Conservation (phyloP, 2,329 filamentous ascomycete species). For the Talaromyces sp. region DNA sequence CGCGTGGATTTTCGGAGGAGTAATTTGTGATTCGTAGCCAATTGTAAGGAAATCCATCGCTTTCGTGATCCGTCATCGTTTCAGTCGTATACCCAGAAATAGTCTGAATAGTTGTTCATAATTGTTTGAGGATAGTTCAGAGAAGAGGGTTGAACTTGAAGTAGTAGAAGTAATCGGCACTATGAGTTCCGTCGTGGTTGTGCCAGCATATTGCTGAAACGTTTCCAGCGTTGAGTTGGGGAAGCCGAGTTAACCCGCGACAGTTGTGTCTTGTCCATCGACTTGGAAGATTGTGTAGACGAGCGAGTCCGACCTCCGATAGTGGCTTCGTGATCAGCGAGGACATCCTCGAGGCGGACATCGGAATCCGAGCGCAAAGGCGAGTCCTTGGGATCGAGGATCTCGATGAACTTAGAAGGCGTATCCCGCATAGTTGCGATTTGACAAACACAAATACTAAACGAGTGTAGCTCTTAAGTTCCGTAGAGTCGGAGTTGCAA, state of each 20-base stretch:
- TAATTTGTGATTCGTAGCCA: neutral
- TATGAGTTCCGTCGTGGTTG: conserved; percentile 30
- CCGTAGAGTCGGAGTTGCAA: neutral
- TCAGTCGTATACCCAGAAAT: neutral
- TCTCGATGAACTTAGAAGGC: conserved; percentile 48
- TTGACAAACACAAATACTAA: neutral
- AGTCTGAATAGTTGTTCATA: neutral
- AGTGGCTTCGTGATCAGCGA: conserved; percentile 44
- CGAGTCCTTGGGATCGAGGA: conserved; percentile 42
- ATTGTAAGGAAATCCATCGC: neutral
- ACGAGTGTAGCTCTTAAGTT: neutral
- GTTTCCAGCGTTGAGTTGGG: conserved; percentile 36
- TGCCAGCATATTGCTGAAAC: conserved; percentile 36
- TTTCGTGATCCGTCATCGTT: conserved; percentile 5
- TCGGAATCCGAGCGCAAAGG: conserved; percentile 41
- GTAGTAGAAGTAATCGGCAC: neutral
- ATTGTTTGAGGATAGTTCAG: neutral
- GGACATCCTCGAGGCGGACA: conserved; percentile 48
- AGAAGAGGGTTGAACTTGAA: neutral
- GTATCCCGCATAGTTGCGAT: conserved; percentile 33
- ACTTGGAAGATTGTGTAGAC: conserved; percentile 39
- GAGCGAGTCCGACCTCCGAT: conserved; percentile 34
- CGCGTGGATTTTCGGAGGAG: neutral
- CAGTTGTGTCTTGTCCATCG: conserved; percentile 32
- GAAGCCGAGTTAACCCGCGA: conserved; percentile 27